Conservation (phyloP, 176 grass and related monocot genomes). For the Phoenix roebelenii region DNA sequence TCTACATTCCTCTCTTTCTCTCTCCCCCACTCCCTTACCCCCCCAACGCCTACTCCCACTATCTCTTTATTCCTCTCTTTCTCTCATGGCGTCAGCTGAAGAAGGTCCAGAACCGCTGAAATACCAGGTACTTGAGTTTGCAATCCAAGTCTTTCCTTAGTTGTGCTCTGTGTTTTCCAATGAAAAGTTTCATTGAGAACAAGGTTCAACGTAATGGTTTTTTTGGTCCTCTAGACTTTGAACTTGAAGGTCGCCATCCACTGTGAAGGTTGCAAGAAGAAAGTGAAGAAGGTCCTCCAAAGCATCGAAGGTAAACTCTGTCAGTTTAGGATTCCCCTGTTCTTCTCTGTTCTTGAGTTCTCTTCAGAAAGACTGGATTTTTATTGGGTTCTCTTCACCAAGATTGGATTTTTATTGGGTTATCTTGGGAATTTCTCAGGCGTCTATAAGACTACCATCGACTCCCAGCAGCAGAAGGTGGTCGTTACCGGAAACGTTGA, state of each 20-base stretch:
- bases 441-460: conserved; percentile 54
- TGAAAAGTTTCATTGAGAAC: too few species aligned
- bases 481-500: conserved; percentile 38
- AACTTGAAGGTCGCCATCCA: conserved; percentile 76
- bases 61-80: neutral
- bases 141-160: neutral
- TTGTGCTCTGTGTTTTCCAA: neutral
- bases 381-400: neutral
- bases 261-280: conserved; percentile 93
- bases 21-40: conserved; percentile 3
- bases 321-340: neutral
- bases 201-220: too few species aligned
- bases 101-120: conserved; percentile 50
- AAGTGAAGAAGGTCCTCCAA: conserved; percentile 73
- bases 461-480: conserved; percentile 79
- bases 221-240: conserved; percentile 31
- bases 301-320: conserved; percentile 38
- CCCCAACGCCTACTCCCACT: neutral
- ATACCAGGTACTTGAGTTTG: conserved; percentile 53
- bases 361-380: neutral
- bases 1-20: conserved; percentile 4
- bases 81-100: conserved; percentile 54
- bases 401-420: neutral
- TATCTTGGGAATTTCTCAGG: conserved; percentile 21
- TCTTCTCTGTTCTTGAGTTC: neutral